A percentile compares a stretch with the other conserved stretches of the same genome.
Conservation (phyloP, 2,329 filamentous ascomycete genomes). For the Albophoma yamanashiensis region DNA sequence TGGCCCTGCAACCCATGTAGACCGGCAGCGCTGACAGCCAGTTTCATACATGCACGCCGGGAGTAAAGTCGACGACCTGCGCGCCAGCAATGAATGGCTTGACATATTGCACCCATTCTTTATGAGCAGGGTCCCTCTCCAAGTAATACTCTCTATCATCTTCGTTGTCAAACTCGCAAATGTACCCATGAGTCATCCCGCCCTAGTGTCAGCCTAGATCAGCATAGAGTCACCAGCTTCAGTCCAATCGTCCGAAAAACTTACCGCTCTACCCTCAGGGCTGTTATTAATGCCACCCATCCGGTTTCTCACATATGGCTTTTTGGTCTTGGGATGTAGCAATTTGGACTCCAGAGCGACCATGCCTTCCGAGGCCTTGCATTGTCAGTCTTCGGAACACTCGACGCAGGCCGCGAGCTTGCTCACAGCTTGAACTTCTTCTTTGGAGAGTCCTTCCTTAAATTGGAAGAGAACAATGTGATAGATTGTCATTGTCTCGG, state of each 20-base stretch:
- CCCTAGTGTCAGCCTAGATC: background rate
- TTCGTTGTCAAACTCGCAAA: background rate
- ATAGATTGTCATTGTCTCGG: background rate
- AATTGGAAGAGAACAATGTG: background rate
- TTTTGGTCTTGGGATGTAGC: background rate
- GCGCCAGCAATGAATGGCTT: background rate
- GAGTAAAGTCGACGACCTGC: background rate
- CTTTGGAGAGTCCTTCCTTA: background rate
- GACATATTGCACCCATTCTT: background rate
- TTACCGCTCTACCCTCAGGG: background rate
- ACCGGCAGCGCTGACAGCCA: too few relatives aligned
- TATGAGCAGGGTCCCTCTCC: background rate
- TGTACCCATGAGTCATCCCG: background rate
- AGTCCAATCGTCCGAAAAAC: background rate
- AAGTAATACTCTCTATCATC: background rate
- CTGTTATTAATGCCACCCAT: background rate
- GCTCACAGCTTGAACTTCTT: background rate
- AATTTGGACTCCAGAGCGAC: background rate
- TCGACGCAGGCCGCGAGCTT: background rate
- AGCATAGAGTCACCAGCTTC: too few relatives aligned
- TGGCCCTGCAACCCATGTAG: too few relatives aligned
- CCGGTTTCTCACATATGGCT: background rate
- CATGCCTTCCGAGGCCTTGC: background rate
- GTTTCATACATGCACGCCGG: background rate
- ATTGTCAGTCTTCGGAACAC: background rate